Conservation (phyloP, 495 filamentous ascomycete genomes). For the Clohesyomyces aquaticus region DNA sequence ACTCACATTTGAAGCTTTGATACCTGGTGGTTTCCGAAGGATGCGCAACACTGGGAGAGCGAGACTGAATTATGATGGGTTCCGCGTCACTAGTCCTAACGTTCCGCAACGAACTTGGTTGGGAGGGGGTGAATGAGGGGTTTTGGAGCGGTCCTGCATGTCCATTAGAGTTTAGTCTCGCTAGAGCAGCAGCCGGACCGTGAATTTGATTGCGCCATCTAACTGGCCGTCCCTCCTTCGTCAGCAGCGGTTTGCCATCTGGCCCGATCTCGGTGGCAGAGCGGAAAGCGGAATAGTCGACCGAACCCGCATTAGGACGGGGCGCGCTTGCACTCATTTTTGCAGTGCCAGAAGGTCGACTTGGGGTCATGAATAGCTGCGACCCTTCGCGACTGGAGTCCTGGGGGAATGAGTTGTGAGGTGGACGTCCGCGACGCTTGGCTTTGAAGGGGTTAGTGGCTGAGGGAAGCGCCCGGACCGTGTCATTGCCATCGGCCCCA, state of each 20-base stretch:
- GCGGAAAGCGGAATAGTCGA: conserved; percentile 45
- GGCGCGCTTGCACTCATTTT: conserved; percentile 30
- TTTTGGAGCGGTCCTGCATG: conserved; percentile 6
- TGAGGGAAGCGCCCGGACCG: conserved; percentile 22
- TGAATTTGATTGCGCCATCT: conserved; percentile 50
- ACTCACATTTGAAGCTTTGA: conserved; percentile 62
- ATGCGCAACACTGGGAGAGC: conserved; percentile 29
- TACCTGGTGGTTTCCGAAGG: conserved; percentile 38
- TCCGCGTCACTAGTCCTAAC: conserved; percentile 14
- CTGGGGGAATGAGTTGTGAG: conserved; percentile 23
- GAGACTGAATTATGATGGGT: conserved; percentile 24
- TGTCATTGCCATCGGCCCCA: conserved; percentile 1
- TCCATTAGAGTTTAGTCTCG: conserved; percentile 7
- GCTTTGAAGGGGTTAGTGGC: conserved; percentile 29
- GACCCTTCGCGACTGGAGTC: background rate
- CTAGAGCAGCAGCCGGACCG: conserved; percentile 30
- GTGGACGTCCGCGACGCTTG: conserved; percentile 35
- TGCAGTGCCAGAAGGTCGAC: background rate
- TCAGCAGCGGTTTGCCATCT: conserved; percentile 42
- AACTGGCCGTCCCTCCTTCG: conserved; percentile 50
- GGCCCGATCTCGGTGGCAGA: conserved; percentile 12
- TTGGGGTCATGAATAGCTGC: background rate
- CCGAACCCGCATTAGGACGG: conserved; percentile 24
- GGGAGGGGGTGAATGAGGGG: conserved; percentile 15
- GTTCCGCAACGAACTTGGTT: conserved; percentile 31